Conservation (phyloP, 768 basidiomycete genomes). For the Lentinula guzmanii region DNA sequence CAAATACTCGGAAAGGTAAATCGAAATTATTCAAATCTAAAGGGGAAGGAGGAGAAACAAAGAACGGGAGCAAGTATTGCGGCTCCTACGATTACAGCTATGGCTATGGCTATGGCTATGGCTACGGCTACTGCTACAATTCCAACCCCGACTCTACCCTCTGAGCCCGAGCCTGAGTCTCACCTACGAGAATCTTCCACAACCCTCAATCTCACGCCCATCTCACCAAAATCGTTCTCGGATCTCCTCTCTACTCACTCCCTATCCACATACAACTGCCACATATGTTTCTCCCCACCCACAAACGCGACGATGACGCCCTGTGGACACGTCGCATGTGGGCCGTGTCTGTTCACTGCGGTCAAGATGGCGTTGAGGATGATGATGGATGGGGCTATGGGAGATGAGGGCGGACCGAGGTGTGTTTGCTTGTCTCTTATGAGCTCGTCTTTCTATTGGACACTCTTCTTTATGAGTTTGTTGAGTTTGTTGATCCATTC, state of each 20-base stretch:
- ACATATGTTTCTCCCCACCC: constrained; percentile 74
- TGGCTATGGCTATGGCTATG: no score
- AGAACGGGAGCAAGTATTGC: no score
- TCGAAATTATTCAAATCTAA: no score
- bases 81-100: no score
- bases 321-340: constrained; percentile 78
- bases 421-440: constrained; percentile 14
- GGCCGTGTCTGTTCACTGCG: constrained; percentile 68
- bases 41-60: no score
- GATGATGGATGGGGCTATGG: constrained; percentile 36
- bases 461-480: no score
- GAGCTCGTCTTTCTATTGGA: no score
- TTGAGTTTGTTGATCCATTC: not conserved
- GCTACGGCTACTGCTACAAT: no score
- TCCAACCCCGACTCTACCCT: no score
- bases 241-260: constrained; percentile 7
- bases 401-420: constrained; percentile 24
- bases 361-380: constrained; percentile 59
- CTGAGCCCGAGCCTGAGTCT: no score
- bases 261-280: constrained; percentile 63
- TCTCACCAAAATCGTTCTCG: not conserved
- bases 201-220: not conserved
- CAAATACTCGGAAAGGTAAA: no score
- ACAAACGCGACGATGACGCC: constrained; percentile 72
- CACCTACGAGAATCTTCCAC: no score